phyloP scores from a whole-genome alignment of 2,329 filamentous ascomycete species.

The Mollisiaceae sp. region DNA sequence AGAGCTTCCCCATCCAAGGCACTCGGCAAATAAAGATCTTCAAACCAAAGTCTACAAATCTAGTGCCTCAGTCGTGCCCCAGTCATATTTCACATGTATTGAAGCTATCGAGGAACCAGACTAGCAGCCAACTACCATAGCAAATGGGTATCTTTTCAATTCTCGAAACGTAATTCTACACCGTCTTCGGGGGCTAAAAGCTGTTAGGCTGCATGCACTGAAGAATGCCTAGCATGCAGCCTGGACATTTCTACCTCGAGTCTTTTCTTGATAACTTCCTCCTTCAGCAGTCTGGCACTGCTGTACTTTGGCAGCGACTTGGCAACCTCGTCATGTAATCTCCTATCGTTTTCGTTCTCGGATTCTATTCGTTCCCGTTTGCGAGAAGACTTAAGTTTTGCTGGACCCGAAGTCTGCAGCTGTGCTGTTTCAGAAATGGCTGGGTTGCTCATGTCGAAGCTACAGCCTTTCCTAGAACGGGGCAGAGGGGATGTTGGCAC shows the following conservation, averaged over 20 bases:
- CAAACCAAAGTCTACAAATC: not conserved
- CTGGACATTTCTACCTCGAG: not conserved
- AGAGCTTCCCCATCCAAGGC: constrained; percentile 10
- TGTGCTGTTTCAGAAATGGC: not conserved
- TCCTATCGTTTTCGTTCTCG: constrained; percentile 1
- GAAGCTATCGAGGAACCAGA: not conserved
- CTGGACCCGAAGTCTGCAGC: too few species aligned
- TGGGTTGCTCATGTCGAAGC: not conserved
- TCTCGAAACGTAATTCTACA: not conserved
- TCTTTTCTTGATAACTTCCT: not conserved
- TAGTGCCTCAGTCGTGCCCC: too few species aligned
- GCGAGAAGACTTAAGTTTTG: not conserved
- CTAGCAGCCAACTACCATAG: not conserved
- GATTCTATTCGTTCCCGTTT: not conserved
- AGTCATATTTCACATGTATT: not conserved
- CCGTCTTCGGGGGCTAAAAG: not conserved
- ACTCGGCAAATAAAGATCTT: not conserved
- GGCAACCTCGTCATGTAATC: not conserved
- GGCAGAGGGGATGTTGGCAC: constrained; percentile 11
- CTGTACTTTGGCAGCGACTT: constrained; percentile 1
- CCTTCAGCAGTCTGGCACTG: not conserved
- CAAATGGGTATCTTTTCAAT: not conserved
- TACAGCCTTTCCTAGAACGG: not conserved
- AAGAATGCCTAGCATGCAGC: not conserved
- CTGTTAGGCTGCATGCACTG: not conserved